Evolutionary conservation across 768 basidiomycete genomes (phyloP), one percentile per base, ranked within the genome.

Genomic region (Exsudoporus frostii): DNA sequence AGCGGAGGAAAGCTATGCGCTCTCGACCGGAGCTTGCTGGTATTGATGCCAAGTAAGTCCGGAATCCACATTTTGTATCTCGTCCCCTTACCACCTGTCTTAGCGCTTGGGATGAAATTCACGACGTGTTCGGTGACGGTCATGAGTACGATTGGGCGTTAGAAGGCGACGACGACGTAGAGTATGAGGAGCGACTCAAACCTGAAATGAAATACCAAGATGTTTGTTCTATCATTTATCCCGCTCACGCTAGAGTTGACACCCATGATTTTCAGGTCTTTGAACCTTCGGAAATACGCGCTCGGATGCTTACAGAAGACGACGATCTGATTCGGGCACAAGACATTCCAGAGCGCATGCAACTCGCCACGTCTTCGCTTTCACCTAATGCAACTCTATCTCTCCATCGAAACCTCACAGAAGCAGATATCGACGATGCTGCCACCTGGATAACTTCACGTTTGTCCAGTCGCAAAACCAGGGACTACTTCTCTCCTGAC

Each of bases 91-190:
- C 59, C 51, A 59, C 32, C n/a, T 40, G 6, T 51, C 56, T 3
- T 59, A 96, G 92, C 63, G 88, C 92, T 25, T 97, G 93, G 92
- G 88, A 90, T 43, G 97, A 98, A 72, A 89, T 98, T 25, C 87
- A 90, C 56, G 95, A 92, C 53, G 92, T 98, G 1, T 99, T 99
- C 59, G 97, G 97, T 32, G 90, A 95, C 58, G 97, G 97, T 7
- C 86, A 88, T 62, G 95, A 98, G 59, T 99, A 96, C 67, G 93
- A 93, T 61, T 95, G 92, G 88, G 95, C 95, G 13, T 70, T 99
- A 41, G 86, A 76, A 42, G 92, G 86, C 6, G 95, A 95, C 29
- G 90, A 92, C 2, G 79, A 78, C 37, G 68, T 65, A 3, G 72
- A 71, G 22, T 74, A 71, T 9, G 76, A 78, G 24, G 75, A 80